These are phyloP conservation scores for Suillus weaverae DNA, from an alignment of 768 basidiomycete species.

Conservation along the genomic window DNA sequence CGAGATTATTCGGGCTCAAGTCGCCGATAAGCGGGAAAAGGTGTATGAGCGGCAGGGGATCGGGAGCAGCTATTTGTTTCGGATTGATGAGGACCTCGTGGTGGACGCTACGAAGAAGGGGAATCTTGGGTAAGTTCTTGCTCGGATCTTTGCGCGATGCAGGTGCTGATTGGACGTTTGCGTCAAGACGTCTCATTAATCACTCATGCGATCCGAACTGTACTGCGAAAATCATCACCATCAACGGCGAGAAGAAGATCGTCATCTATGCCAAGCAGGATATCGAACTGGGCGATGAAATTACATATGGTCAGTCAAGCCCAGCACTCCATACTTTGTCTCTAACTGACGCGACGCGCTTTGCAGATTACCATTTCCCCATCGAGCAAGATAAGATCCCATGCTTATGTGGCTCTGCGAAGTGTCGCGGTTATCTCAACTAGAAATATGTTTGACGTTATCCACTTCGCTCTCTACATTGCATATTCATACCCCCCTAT, in stretches of 20 bases:
- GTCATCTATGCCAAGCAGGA: constrained; percentile 98
- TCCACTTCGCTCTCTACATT: constrained; percentile 10
- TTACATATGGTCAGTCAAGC: constrained; percentile 81
- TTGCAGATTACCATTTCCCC: constrained; percentile 95
- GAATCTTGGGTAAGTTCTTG: constrained; percentile 82
- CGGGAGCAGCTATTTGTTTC: constrained; percentile 95
- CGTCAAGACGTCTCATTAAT: constrained; percentile 87
- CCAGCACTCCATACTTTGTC: background rate
- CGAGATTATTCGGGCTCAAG: constrained; percentile 91
- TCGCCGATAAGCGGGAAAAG: constrained; percentile 97
- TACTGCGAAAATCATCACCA: constrained; percentile 88
- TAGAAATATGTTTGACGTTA: constrained; percentile 44
- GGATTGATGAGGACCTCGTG: constrained; percentile 96
- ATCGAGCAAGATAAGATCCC: constrained; percentile 98
- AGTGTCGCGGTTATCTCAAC: constrained; percentile 95
- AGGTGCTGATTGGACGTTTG: constrained; percentile 14
- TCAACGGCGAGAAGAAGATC: constrained; percentile 94
- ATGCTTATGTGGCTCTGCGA: constrained; percentile 85
- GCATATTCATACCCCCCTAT: constrained; percentile 10
- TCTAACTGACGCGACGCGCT: constrained; percentile 3
- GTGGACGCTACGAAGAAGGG: constrained; percentile 99
- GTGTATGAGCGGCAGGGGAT: constrained; percentile 96
- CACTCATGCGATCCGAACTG: constrained; percentile 97
- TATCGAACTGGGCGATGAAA: constrained; percentile 96
- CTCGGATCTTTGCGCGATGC: background rate